A percentile compares a stretch with the other conserved stretches of the same genome.
Evolutionary conservation across 2,329 filamentous ascomycete genomes (phyloP).

Genomic region (Cladophialophora bantiana): DNA sequence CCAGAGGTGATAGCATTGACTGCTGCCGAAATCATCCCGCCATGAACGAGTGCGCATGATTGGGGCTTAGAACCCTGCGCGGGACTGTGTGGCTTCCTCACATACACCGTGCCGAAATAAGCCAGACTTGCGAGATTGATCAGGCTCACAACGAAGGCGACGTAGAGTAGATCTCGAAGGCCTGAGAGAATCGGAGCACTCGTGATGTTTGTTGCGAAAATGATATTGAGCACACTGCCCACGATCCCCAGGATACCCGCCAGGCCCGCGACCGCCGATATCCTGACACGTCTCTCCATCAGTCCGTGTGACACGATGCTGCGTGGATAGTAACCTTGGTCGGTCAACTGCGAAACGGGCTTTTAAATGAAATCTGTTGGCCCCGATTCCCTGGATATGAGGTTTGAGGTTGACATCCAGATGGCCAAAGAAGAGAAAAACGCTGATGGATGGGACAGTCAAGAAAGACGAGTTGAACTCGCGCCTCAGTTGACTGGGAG

Average conservation of each 20-base stretch:
- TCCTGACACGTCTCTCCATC: conserved; percentile 32
- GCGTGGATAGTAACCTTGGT: conserved; percentile 16
- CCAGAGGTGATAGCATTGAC: conserved; percentile 32
- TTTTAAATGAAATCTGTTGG: neutral
- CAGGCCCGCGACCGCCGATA: conserved; percentile 36
- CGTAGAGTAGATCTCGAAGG: conserved; percentile 35
- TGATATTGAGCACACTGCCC: conserved; percentile 35
- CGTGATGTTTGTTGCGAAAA: conserved; percentile 33
- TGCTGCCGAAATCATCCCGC: conserved; percentile 22
- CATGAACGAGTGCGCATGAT: conserved; percentile 29
- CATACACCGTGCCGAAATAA: conserved; percentile 33
- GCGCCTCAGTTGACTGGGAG: neutral
- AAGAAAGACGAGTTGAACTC: conserved; percentile 3
- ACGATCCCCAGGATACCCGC: conserved; percentile 32
- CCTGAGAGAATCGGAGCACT: conserved; percentile 22
- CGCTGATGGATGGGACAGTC: conserved; percentile 15
- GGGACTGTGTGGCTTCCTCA: conserved; percentile 26
- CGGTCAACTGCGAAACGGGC: conserved; percentile 6
- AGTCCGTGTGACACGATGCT: conserved; percentile 22
- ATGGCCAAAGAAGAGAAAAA: conserved; percentile 8
- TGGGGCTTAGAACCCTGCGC: conserved; percentile 23
- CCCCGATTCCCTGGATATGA: neutral
- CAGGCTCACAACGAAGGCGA: conserved; percentile 35
- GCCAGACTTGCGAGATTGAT: conserved; percentile 27
- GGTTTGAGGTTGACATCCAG: conserved; percentile 24